These are phyloP conservation scores for Blastobotrys indianensis DNA, from an alignment of 1,139 yeast species.

Conservation along the genomic window DNA sequence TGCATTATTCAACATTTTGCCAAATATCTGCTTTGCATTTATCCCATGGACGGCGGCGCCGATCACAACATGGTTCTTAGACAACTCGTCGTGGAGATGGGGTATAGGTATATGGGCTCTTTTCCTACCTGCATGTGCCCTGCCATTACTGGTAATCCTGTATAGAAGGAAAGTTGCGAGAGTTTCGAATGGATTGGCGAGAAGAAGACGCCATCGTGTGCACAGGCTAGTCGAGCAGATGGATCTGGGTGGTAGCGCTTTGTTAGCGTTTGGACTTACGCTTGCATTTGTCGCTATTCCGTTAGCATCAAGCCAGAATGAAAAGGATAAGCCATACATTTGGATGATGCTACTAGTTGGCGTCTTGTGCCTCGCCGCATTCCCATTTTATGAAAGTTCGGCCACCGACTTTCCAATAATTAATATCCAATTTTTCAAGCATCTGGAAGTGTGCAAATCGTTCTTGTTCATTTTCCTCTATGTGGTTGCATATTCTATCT, in stretches of 20 bases:
- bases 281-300: conserved; percentile 19
- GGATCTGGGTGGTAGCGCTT: conserved; percentile 17
- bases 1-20: conserved; percentile 35
- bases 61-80: conserved; percentile 16
- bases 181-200: not conserved
- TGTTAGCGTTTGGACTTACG: conserved; percentile 17
- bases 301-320: conserved; percentile 13
- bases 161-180: conserved; percentile 5
- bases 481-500: conserved; percentile 17
- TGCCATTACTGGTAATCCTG: conserved; percentile 42
- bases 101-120: conserved; percentile 75
- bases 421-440: conserved; percentile 11
- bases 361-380: conserved; percentile 8
- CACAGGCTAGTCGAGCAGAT: conserved; percentile 14
- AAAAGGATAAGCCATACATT: conserved; percentile 12
- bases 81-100: conserved; percentile 48
- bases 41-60: conserved; percentile 20
- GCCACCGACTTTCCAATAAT: conserved; percentile 15
- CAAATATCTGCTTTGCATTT: conserved; percentile 23
- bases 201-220: not conserved
- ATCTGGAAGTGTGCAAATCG: conserved; percentile 13
- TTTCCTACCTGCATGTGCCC: conserved; percentile 54
- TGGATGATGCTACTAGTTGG: conserved; percentile 14
- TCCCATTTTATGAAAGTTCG: conserved; percentile 16
- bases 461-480: conserved; percentile 16